Evolutionary conservation across 2,329 filamentous ascomycete species (phyloP).

Genomic region (Aspergillus tubingensis): DNA sequence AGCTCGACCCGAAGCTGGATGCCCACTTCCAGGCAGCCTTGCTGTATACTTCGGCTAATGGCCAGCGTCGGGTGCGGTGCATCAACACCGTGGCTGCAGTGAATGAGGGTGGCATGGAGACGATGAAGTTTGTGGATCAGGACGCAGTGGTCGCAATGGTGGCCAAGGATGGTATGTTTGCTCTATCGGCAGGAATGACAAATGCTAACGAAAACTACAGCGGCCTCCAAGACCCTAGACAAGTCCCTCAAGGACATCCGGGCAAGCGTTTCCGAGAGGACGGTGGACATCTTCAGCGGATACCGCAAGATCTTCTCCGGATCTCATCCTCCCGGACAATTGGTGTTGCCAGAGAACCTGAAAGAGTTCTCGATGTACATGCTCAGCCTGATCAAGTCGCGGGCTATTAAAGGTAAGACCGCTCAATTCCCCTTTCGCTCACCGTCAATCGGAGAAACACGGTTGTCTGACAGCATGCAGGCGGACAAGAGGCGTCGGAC

Average conservation of each 20-base stretch:
- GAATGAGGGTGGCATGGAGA: conserved; percentile 78
- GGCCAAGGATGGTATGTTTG: conserved; percentile 70
- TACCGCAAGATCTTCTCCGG: conserved; percentile 93
- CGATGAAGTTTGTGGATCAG: conserved; percentile 91
- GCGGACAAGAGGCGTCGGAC: conserved; percentile 86
- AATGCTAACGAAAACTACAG: conserved; percentile 43
- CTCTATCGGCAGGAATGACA: neutral
- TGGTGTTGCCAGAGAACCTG: conserved; percentile 91
- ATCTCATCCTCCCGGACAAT: conserved; percentile 82
- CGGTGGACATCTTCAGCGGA: conserved; percentile 84
- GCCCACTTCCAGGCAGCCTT: conserved; percentile 96
- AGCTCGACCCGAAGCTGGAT: conserved; percentile 93
- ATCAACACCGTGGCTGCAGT: conserved; percentile 92
- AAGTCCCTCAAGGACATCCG: conserved; percentile 81
- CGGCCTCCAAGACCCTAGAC: conserved; percentile 79
- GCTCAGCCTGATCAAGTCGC: conserved; percentile 82
- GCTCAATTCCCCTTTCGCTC: neutral
- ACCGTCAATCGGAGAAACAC: conserved; percentile 1
- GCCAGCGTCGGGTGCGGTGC: conserved; percentile 87
- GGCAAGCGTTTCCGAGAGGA: conserved; percentile 80
- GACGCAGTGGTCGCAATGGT: conserved; percentile 87
- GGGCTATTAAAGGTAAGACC: conserved; percentile 74
- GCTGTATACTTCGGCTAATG: conserved; percentile 87
- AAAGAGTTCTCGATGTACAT: conserved; percentile 98
- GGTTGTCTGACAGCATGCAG: conserved; percentile 37